phyloP scores from a whole-genome alignment of 139 green algal genomes.

The Coelastrella sp. region DNA sequence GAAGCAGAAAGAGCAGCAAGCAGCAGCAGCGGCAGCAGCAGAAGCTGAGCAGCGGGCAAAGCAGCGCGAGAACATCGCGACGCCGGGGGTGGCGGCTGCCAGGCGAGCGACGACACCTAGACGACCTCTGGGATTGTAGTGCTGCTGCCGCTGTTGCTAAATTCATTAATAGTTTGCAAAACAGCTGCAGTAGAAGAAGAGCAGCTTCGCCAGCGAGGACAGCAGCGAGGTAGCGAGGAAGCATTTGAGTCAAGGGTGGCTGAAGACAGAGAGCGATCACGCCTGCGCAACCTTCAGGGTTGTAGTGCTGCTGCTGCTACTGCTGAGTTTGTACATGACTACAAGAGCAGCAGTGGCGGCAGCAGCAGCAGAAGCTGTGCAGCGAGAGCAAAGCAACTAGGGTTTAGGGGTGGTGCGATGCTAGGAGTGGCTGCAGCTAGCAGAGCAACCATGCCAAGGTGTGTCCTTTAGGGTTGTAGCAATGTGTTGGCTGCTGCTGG shows the following conservation, averaged over 20 bases:
- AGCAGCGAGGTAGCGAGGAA: too few relatives aligned
- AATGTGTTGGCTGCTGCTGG: too few relatives aligned
- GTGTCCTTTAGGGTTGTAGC: too few relatives aligned
- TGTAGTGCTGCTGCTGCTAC: neutral
- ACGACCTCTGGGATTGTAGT: conserved; percentile 12
- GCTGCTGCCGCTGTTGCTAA: neutral
- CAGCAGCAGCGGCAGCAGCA: conserved; percentile 26
- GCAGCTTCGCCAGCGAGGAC: too few relatives aligned
- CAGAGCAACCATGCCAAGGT: too few relatives aligned
- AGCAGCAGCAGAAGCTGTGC: neutral
- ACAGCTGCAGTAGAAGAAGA: too few relatives aligned
- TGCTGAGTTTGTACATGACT: too few relatives aligned
- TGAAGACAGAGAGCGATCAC: too few relatives aligned
- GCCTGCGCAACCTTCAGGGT: too few relatives aligned
- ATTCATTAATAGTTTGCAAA: too few relatives aligned
- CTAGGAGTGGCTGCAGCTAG: too few relatives aligned
- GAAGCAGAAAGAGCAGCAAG: conserved; percentile 14
- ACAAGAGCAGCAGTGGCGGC: neutral
- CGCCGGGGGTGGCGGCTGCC: conserved; percentile 64
- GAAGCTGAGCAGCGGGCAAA: conserved; percentile 56
- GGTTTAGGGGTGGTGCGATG: neutral
- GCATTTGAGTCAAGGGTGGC: too few relatives aligned
- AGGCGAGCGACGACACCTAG: conserved; percentile 35
- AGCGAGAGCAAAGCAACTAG: neutral
- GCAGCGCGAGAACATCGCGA: conserved; percentile 79